Evolutionary conservation across 2,329 filamentous ascomycete genomes (phyloP).

Genomic region (Zasmidium angulare): DNA sequence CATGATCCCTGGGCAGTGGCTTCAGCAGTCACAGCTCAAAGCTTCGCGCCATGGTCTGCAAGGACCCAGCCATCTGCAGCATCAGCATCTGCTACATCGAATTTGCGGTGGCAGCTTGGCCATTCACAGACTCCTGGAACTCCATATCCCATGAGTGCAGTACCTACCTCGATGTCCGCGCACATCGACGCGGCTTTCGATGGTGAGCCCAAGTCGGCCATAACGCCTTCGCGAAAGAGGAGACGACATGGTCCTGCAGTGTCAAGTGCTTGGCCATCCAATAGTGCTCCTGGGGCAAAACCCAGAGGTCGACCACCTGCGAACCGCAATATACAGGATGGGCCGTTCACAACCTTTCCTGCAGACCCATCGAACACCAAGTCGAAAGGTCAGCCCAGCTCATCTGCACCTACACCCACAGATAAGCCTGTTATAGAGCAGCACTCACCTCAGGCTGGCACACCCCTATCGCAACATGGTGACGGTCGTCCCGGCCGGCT

Average conservation of each 20-base stretch:
- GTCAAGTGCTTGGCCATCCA: conserved; percentile 82
- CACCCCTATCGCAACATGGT: conserved; percentile 22
- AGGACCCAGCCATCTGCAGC: conserved; percentile 44
- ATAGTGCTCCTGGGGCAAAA: conserved; percentile 65
- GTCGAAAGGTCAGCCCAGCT: conserved; percentile 10
- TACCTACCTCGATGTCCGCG: conserved; percentile 56
- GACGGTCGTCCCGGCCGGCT: conserved; percentile 50
- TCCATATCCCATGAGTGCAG: conserved; percentile 75
- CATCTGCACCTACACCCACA: conserved; percentile 8
- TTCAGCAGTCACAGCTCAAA: conserved; percentile 39
- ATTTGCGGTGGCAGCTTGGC: conserved; percentile 36
- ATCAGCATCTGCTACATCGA: conserved; percentile 43
- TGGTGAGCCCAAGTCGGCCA: conserved; percentile 67
- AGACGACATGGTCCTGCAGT: conserved; percentile 80
- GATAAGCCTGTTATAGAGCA: conserved; percentile 12
- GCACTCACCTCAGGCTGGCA: conserved; percentile 59
- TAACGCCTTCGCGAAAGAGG: conserved; percentile 63
- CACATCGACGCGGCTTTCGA: conserved; percentile 49
- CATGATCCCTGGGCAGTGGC: conserved; percentile 52
- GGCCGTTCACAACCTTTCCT: conserved; percentile 69
- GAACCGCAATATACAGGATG: conserved; percentile 64
- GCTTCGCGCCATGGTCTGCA: conserved; percentile 36
- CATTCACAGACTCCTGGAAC: conserved; percentile 30
- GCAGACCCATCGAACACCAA: conserved; percentile 50
- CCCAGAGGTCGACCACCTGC: conserved; percentile 77